Percentiles rank a stretch among this genome's conserved stretches.
phyloP scores from a whole-genome alignment of 768 basidiomycete genomes.

The Serendipita sp. region DNA sequence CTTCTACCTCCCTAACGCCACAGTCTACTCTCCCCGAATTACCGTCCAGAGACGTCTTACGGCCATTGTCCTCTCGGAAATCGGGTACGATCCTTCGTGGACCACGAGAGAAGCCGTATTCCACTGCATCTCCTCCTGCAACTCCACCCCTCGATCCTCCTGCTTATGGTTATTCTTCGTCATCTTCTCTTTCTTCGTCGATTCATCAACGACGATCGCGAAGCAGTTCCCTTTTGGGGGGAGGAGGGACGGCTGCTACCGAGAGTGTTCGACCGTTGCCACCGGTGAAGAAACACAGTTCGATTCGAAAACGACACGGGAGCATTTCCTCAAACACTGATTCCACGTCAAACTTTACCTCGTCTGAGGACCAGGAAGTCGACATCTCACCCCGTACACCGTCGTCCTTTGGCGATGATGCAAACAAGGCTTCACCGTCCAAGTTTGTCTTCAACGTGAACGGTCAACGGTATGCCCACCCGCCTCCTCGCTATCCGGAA shows the following conservation, averaged over 20 bases:
- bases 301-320: not conserved
- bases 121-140: not conserved
- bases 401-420: not conserved
- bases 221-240: too few relatives aligned
- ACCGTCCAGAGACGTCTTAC: not conserved
- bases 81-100: not conserved
- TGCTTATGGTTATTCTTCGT: not conserved
- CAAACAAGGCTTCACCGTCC: not conserved
- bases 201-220: too few relatives aligned
- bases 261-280: too few relatives aligned
- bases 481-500: not conserved
- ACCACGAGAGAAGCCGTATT: not conserved
- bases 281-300: too few relatives aligned
- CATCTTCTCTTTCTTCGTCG: too few relatives aligned
- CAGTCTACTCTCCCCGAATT: constrained; percentile 1
- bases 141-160: not conserved
- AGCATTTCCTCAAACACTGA: not conserved
- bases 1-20: not conserved
- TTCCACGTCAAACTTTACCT: not conserved
- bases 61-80: not conserved
- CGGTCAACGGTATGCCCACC: too few relatives aligned
- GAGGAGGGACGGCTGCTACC: too few relatives aligned
- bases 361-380: not conserved
- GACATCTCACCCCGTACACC: not conserved
- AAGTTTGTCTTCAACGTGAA: not conserved